Evolutionary conservation across 495 filamentous ascomycete genomes (phyloP).

Genomic region (Penicillium maclennaniae): DNA sequence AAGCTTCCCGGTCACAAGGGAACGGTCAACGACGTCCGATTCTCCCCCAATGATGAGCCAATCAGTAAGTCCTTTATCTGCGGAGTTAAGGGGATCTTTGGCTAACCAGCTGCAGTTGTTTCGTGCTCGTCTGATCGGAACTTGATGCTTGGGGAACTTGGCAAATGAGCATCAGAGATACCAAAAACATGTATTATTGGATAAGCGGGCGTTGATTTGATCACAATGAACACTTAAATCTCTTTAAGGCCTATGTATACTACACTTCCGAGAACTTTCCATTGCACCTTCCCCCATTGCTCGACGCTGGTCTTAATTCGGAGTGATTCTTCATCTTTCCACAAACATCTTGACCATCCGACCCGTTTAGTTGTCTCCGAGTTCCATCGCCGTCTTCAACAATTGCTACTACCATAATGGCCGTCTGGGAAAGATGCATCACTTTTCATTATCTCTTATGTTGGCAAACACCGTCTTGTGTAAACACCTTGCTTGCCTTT

Average conservation of each 20-base stretch:
- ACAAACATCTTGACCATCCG: no score
- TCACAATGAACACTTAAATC: neutral
- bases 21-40: constrained; percentile 90
- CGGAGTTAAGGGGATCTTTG: neutral
- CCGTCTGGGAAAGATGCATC: no score
- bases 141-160: constrained; percentile 73
- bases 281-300: neutral
- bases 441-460: no score
- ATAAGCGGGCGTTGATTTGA: constrained; percentile 25
- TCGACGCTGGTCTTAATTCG: no score
- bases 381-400: no score
- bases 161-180: constrained; percentile 41
- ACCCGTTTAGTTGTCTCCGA: no score
- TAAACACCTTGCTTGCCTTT: no score
- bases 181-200: constrained; percentile 13
- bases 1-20: constrained; percentile 95
- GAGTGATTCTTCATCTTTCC: no score
- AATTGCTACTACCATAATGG: no score
- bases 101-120: constrained; percentile 56
- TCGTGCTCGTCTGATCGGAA: constrained; percentile 81
- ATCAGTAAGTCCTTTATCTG: constrained; percentile 64
- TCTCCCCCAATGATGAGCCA: constrained; percentile 77
- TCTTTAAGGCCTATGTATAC: constrained; percentile 1
- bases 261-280: neutral
- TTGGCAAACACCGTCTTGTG: no score